Evolutionary conservation across 78 protist species (phyloP).

Genomic region (Bigelowiella natans): DNA sequence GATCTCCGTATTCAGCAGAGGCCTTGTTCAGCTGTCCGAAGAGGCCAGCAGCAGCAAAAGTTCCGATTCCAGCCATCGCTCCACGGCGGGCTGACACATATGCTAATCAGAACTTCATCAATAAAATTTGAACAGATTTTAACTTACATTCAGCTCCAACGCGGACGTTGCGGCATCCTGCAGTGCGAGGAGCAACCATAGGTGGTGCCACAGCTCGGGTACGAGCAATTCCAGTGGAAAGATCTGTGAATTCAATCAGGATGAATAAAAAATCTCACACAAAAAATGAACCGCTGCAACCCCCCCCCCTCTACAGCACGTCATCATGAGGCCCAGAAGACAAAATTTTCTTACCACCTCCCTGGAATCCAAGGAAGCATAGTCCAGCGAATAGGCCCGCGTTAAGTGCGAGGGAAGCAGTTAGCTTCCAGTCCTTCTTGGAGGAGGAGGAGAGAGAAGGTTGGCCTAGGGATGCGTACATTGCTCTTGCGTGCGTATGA

Average conservation of each 20-base stretch:
- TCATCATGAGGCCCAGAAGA: neutral
- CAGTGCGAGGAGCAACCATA: neutral
- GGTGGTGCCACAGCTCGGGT: neutral
- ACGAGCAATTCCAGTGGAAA: no score
- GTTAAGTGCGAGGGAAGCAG: neutral
- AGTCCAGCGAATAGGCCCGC: neutral
- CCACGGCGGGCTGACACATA: neutral
- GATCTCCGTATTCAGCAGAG: neutral
- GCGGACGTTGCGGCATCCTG: neutral
- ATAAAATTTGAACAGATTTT: no score
- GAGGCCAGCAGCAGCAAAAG: neutral
- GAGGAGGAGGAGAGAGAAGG: neutral
- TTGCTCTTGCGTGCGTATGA: no score
- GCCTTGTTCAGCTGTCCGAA: neutral
- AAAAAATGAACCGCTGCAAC: no score
- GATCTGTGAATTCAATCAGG: no score
- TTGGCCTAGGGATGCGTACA: no score
- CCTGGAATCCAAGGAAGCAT: neutral
- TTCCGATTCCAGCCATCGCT: neutral
- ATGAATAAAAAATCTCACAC: no score
- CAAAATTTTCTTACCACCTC: neutral
- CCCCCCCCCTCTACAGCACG: no score
- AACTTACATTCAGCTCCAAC: neutral
- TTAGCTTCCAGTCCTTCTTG: neutral
- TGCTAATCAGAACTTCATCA: no score